A percentile compares a stretch with the other conserved stretches of the same genome.
phyloP scores from a whole-genome alignment of 805 yeast species.

The Wickerhamiella nectarea region DNA sequence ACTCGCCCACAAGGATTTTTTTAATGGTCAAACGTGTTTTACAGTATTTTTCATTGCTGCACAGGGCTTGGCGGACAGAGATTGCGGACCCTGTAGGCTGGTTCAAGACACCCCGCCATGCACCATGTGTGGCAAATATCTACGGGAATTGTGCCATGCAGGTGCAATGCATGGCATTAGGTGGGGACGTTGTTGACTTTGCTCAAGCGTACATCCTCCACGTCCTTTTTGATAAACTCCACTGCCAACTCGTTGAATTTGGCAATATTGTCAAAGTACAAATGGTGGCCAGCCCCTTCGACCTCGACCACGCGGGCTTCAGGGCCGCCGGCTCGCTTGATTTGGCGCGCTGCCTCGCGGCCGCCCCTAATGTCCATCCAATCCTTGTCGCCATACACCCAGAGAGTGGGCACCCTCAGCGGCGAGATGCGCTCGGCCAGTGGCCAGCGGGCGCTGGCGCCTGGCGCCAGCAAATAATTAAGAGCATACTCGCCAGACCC shows the following conservation, averaged over 20 bases:
- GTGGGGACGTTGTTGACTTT: not conserved
- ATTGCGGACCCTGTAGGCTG: too few relatives aligned
- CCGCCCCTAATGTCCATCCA: slow-evolving; percentile 48
- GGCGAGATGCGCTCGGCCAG: slow-evolving; percentile 37
- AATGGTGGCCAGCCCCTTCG: slow-evolving; percentile 55
- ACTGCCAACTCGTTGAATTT: slow-evolving; percentile 39
- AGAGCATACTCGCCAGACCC: slow-evolving; percentile 94
- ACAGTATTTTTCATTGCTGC: too few relatives aligned
- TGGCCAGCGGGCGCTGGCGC: slow-evolving; percentile 78
- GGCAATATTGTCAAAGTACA: slow-evolving; percentile 50
- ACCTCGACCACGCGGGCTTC: slow-evolving; percentile 27
- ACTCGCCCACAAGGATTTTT: too few relatives aligned
- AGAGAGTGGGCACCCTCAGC: slow-evolving; percentile 44
- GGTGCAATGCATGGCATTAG: too few relatives aligned
- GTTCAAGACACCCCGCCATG: too few relatives aligned
- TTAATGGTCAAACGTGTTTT: too few relatives aligned
- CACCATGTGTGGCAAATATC: too few relatives aligned
- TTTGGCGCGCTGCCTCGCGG: slow-evolving; percentile 23
- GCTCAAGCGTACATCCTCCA: not conserved
- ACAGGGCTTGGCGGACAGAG: too few relatives aligned
- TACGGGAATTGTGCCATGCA: too few relatives aligned
- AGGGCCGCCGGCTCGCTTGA: slow-evolving; percentile 18
- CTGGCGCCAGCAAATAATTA: slow-evolving; percentile 73
- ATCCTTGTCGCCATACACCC: slow-evolving; percentile 76
- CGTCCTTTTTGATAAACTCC: slow-evolving; percentile 24